Conservation (phyloP, 2,329 filamentous ascomycete genomes). For the Gnomoniopsis sp. region DNA sequence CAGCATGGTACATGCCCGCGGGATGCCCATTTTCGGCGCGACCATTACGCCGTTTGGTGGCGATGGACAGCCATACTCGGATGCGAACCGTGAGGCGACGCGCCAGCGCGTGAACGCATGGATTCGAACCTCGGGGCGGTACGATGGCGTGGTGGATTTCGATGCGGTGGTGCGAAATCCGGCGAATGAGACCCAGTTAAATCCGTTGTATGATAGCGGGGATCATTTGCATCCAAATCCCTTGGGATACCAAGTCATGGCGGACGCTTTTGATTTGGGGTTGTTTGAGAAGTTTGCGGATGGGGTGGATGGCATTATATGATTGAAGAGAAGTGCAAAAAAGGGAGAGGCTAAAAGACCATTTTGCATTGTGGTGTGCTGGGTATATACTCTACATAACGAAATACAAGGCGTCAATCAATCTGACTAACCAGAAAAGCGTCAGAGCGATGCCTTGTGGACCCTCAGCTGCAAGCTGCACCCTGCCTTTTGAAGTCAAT, state of each 20-base stretch:
- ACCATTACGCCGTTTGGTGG: conserved; percentile 43
- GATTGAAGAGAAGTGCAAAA: neutral
- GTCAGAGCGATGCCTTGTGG: neutral
- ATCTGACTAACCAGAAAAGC: neutral
- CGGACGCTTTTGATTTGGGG: conserved; percentile 48
- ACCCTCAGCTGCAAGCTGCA: neutral
- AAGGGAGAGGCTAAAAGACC: neutral
- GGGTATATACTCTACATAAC: neutral
- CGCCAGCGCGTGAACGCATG: conserved; percentile 55
- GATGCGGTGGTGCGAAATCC: conserved; percentile 51
- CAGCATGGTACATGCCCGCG: conserved; percentile 46
- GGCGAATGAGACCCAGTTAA: conserved; percentile 40
- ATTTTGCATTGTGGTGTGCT: neutral
- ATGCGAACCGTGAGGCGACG: conserved; percentile 49
- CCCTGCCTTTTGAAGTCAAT: neutral
- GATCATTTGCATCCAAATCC: conserved; percentile 60
- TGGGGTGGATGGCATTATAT: conserved; percentile 23
- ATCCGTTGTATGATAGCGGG: conserved; percentile 47
- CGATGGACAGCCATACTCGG: conserved; percentile 49
- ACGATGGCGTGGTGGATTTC: conserved; percentile 62
- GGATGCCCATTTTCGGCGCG: conserved; percentile 53
- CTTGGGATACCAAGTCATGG: conserved; percentile 53
- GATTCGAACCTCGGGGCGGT: conserved; percentile 51
- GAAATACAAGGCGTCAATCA: conserved; percentile 1
- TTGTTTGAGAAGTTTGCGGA: conserved; percentile 39